These are phyloP conservation scores for Mucor piriformis DNA, from an alignment of 371 early-diverging fungal species.

Conservation along the genomic window DNA sequence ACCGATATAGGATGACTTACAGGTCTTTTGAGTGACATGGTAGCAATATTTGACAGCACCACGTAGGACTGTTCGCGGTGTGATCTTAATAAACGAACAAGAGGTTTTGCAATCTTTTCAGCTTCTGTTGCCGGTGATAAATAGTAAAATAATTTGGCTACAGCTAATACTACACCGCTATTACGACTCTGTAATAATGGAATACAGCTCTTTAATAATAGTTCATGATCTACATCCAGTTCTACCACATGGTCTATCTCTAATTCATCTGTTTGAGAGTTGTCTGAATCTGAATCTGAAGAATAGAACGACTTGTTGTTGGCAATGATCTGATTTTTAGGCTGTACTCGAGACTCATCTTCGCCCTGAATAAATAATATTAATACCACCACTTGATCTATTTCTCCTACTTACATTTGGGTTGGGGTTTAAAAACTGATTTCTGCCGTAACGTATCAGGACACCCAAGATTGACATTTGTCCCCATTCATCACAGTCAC, in stretches of 20 bases:
- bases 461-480: constrained; percentile 86
- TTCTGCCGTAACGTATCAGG: constrained; percentile 78
- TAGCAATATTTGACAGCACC: constrained; percentile 76
- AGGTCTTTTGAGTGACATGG: constrained; percentile 74
- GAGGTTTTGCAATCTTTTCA: constrained; percentile 67
- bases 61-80: constrained; percentile 80
- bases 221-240: constrained; percentile 78
- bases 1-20: constrained; percentile 36
- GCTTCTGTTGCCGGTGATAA: constrained; percentile 71
- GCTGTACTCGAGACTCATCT: constrained; percentile 34
- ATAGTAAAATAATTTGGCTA: constrained; percentile 73
- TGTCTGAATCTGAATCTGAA: constrained; percentile 27
- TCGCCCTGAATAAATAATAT: constrained; percentile 28
- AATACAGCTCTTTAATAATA: constrained; percentile 69
- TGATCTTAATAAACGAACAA: constrained; percentile 75
- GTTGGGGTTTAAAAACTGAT: constrained; percentile 67
- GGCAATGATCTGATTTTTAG: constrained; percentile 23
- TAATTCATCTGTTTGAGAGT: constrained; percentile 34
- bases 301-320: constrained; percentile 38
- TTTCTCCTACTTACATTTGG: constrained; percentile 33
- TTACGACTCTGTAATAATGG: constrained; percentile 88
- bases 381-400: background rate
- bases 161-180: constrained; percentile 83
- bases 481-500: constrained; percentile 94
- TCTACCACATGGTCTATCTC: constrained; percentile 36